Conservation (phyloP, 2,329 filamentous ascomycete genomes). For the Fusarium pseudoanthophilum region DNA sequence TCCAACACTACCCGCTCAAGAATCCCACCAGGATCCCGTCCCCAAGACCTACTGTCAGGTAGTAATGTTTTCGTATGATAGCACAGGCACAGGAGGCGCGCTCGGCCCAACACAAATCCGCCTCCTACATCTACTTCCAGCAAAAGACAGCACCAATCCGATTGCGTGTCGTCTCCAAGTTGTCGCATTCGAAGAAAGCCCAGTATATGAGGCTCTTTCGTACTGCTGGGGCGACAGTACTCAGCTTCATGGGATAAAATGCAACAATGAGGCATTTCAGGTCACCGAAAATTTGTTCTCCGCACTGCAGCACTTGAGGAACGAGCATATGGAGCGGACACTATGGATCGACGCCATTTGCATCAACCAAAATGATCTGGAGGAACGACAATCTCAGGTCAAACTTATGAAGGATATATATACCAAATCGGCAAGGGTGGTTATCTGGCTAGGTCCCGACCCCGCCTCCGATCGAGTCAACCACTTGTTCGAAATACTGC, state of each 20-base stretch:
- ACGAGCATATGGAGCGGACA: fast-evolving
- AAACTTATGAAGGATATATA: not conserved
- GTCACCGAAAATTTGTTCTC: not conserved
- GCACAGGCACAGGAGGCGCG: not conserved
- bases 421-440: not conserved
- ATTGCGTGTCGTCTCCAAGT: not conserved
- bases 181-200: not conserved
- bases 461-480: not conserved
- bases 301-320: not conserved
- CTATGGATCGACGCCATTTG: not conserved
- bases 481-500: not conserved
- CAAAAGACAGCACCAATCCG: fast-evolving
- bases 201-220: not conserved
- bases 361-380: not conserved
- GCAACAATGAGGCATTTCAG: not conserved
- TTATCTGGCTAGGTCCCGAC: not conserved
- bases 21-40: no score
- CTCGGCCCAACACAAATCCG: not conserved
- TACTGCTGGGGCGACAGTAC: not conserved
- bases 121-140: not conserved
- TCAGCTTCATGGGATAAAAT: not conserved
- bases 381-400: not conserved
- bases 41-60: no score
- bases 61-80: not conserved
- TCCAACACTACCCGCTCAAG: fast-evolving